phyloP scores from a whole-genome alignment of 129 eudicot species.

The Flaveria ramosissima region DNA sequence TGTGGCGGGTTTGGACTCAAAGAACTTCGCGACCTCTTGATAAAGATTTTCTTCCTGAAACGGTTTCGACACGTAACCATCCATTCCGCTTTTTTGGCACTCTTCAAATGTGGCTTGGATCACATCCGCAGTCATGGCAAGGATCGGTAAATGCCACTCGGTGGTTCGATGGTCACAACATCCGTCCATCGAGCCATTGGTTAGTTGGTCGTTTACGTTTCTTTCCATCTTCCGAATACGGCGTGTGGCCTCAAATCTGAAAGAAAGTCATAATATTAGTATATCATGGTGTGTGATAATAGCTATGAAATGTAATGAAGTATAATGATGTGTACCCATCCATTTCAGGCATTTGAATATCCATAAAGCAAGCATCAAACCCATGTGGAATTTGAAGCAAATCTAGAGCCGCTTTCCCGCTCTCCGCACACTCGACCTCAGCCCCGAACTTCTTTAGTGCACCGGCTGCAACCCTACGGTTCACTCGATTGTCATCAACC shows the following conservation, averaged over 20 bases:
- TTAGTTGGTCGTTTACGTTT: conserved; percentile 43
- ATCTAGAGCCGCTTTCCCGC: conserved; percentile 75
- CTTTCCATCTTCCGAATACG: conserved; percentile 62
- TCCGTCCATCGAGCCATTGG: conserved; percentile 8
- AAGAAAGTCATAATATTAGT: conserved; percentile 21
- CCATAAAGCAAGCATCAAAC: conserved; percentile 90
- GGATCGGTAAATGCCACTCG: conserved; percentile 65
- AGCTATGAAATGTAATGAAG: not conserved
- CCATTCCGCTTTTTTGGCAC: conserved; percentile 78
- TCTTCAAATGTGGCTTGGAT: conserved; percentile 82
- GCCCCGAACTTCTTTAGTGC: conserved; percentile 83
- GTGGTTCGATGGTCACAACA: conserved; percentile 18
- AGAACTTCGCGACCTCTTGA: conserved; percentile 71
- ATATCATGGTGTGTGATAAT: not conserved
- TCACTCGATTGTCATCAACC: conserved; percentile 81
- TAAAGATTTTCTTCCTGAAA: conserved; percentile 81
- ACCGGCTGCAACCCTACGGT: conserved; percentile 93
- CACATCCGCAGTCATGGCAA: conserved; percentile 96
- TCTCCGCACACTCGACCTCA: conserved; percentile 73
- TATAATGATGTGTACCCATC: conserved; percentile 62
- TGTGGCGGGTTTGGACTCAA: conserved; percentile 49
- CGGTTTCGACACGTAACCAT: conserved; percentile 83
- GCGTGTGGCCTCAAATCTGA: conserved; percentile 78
- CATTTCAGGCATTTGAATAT: conserved; percentile 97
- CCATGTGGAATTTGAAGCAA: conserved; percentile 65